Evolutionary conservation across 2,329 filamentous ascomycete species (phyloP).

Genomic region (Aspergillus fumigatus): DNA sequence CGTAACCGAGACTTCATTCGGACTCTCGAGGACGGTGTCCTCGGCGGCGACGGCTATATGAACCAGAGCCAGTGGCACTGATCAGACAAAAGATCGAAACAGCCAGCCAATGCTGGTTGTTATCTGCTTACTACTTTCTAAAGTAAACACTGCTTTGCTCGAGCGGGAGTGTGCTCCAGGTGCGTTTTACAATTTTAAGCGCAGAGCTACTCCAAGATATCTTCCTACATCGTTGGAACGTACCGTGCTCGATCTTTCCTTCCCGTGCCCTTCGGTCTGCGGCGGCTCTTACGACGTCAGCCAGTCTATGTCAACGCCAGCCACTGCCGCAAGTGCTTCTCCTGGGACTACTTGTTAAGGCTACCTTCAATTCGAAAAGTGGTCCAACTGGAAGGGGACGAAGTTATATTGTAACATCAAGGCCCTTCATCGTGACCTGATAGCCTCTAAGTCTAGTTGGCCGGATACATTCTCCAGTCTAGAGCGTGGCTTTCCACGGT

Average conservation of each 20-base stretch:
- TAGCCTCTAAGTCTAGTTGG: background rate
- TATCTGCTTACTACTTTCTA: background rate
- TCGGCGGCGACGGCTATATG: conserved; percentile 83
- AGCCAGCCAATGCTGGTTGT: background rate
- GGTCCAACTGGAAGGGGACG: background rate
- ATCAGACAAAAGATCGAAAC: conserved; percentile 13
- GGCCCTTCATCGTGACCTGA: background rate
- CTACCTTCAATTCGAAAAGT: background rate
- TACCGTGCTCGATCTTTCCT: conserved; percentile 13
- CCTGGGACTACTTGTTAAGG: background rate
- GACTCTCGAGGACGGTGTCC: conserved; percentile 85
- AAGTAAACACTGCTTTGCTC: conserved; percentile 8
- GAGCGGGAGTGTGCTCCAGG: conserved; percentile 12
- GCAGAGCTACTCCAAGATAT: conserved; percentile 12
- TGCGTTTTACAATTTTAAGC: conserved; percentile 11
- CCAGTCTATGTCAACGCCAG: background rate
- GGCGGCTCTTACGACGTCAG: background rate
- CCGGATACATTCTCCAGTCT: background rate
- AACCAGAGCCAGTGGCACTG: conserved; percentile 68
- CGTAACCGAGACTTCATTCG: conserved; percentile 84
- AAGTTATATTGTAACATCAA: background rate
- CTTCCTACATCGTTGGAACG: conserved; percentile 12
- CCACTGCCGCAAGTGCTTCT: background rate
- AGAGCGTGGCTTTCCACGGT: background rate
- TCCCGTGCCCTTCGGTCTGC: conserved; percentile 4